These are phyloP conservation scores for Dothidotthia symphoricarpi DNA, from an alignment of 2,329 filamentous ascomycete species.

Conservation along the genomic window DNA sequence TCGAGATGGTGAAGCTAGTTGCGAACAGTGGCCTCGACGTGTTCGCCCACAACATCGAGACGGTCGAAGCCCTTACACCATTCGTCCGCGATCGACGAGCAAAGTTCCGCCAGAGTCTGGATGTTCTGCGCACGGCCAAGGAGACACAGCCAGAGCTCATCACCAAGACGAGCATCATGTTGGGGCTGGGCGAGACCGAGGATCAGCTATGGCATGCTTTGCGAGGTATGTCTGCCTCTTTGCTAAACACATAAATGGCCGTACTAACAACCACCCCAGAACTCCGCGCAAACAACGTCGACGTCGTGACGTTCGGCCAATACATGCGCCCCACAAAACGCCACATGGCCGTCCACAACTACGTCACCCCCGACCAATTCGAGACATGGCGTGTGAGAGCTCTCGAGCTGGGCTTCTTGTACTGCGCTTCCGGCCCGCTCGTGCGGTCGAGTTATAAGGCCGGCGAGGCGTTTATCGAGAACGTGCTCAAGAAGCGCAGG, in stretches of 20 bases:
- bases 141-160: slow-evolving; percentile 72
- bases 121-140: slow-evolving; percentile 80
- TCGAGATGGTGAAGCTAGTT: slow-evolving; percentile 83
- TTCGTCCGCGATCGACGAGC: slow-evolving; percentile 86
- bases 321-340: slow-evolving; percentile 99
- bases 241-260: not conserved
- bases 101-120: slow-evolving; percentile 80
- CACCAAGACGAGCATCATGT: slow-evolving; percentile 98
- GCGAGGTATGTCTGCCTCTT: slow-evolving; percentile 50
- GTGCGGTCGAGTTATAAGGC: slow-evolving; percentile 97
- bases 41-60: slow-evolving; percentile 97
- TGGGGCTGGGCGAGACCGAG: slow-evolving; percentile 90
- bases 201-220: slow-evolving; percentile 78
- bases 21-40: slow-evolving; percentile 89
- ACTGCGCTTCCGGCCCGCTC: slow-evolving; percentile 89
- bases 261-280: slow-evolving; percentile 49
- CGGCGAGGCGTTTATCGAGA: slow-evolving; percentile 97
- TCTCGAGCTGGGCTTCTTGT: slow-evolving; percentile 92
- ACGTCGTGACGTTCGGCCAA: slow-evolving; percentile 98
- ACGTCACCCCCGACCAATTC: slow-evolving; percentile 87
- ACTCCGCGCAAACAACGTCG: slow-evolving; percentile 75
- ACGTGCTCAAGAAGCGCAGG: slow-evolving; percentile 76
- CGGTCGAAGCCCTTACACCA: slow-evolving; percentile 84
- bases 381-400: slow-evolving; percentile 88
- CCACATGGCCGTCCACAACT: slow-evolving; percentile 95